Conservation (phyloP, 2,329 filamentous ascomycete genomes). For the Chaetomium sp. region DNA sequence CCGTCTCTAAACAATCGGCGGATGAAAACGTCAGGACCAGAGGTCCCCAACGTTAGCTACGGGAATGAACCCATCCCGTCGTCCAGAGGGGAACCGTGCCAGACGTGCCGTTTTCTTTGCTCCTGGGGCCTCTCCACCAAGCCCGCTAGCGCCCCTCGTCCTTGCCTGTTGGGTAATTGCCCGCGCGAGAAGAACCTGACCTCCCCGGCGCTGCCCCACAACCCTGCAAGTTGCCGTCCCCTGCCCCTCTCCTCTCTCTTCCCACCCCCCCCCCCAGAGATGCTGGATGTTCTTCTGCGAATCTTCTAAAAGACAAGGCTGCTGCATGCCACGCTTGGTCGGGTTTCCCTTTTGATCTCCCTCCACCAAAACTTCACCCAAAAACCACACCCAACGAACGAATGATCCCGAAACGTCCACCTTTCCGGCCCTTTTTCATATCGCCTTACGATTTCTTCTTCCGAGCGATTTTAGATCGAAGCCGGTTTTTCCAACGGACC, state of each 20-base stretch:
- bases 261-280: background rate
- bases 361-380: constrained; percentile 5
- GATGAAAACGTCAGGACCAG: no score
- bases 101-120: background rate
- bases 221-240: background rate
- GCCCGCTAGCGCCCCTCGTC: background rate
- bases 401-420: background rate
- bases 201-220: background rate
- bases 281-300: constrained; percentile 12
- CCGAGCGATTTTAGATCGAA: no score
- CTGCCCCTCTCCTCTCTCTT: background rate
- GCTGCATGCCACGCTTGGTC: constrained; percentile 20
- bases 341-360: constrained; percentile 24
- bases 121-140: no score
- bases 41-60: no score
- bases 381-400: background rate
- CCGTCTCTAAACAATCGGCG: no score
- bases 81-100: no score
- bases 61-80: no score
- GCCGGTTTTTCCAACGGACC: constrained; percentile 2
- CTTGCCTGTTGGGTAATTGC: background rate
- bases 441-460: background rate
- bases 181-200: background rate
- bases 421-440: constrained; percentile 4
- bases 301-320: constrained; percentile 19